Evolutionary conservation across 495 filamentous ascomycete genomes (phyloP).

Genomic region (Talaromyces stipitatus): DNA sequence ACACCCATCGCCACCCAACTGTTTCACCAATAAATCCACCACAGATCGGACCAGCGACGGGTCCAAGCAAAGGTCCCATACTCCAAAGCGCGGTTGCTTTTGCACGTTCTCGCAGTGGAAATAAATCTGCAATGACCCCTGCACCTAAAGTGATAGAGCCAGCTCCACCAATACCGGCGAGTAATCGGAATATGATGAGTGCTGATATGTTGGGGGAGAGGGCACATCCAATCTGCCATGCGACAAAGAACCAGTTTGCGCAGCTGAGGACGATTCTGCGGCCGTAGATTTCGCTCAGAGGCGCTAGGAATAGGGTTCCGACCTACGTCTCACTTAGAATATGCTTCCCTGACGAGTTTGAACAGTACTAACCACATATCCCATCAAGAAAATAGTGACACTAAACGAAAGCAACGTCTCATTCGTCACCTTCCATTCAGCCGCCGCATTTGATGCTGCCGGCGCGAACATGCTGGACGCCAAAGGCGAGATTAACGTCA

Average conservation of each 20-base stretch:
- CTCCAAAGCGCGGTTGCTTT: slow-evolving; percentile 50
- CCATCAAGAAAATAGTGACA: slow-evolving; percentile 52
- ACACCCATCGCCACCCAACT: slow-evolving; percentile 54
- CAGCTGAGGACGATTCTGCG: slow-evolving; percentile 26
- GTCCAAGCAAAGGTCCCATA: slow-evolving; percentile 45
- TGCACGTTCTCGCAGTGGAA: slow-evolving; percentile 47
- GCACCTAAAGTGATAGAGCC: slow-evolving; percentile 33
- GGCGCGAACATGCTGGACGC: slow-evolving; percentile 70
- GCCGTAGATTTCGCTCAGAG: slow-evolving; percentile 36
- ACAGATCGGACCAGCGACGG: slow-evolving; percentile 41
- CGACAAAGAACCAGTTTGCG: slow-evolving; percentile 34
- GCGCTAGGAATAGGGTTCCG: slow-evolving; percentile 37
- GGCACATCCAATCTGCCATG: slow-evolving; percentile 65
- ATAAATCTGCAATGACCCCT: slow-evolving; percentile 55
- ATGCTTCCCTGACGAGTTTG: neutral
- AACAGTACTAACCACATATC: slow-evolving; percentile 41
- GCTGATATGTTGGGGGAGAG: slow-evolving; percentile 48
- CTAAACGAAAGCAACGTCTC: slow-evolving; percentile 40
- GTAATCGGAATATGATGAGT: slow-evolving; percentile 58
- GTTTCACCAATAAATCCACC: slow-evolving; percentile 47
- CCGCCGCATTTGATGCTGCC: slow-evolving; percentile 42
- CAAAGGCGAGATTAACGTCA: slow-evolving; percentile 43
- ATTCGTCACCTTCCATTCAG: slow-evolving; percentile 54
- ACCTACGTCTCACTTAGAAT: slow-evolving; percentile 9
- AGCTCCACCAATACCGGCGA: slow-evolving; percentile 55